phyloP scores from a whole-genome alignment of 306 rosid genomes.

The Alnus glutinosa region DNA sequence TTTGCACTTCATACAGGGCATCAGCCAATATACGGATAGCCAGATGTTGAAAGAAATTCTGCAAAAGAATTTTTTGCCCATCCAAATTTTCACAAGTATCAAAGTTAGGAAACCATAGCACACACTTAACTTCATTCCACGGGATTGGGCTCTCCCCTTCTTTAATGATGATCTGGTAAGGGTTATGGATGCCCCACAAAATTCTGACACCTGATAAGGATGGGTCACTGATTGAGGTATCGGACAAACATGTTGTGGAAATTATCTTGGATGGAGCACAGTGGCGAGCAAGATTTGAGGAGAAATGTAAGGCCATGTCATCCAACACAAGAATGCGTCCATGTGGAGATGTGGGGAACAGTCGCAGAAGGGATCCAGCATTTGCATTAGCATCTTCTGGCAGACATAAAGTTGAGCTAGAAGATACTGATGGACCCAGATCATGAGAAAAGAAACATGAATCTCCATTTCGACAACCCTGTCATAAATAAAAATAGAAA shows the following conservation, averaged over 20 bases:
- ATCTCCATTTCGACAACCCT: conserved; percentile 84
- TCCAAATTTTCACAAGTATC: conserved; percentile 51
- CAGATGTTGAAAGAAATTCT: conserved; percentile 62
- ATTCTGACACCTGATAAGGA: conserved; percentile 50
- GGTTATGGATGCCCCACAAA: conserved; percentile 71
- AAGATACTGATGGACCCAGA: conserved; percentile 38
- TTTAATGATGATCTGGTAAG: conserved; percentile 64
- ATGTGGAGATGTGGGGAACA: conserved; percentile 47
- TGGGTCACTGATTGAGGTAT: conserved; percentile 41
- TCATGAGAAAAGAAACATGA: conserved; percentile 73
- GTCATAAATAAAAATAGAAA: conserved; percentile 20
- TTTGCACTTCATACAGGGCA: conserved; percentile 46
- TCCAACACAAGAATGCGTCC: conserved; percentile 68
- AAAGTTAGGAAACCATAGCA: conserved; percentile 77
- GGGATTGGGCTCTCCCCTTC: conserved; percentile 53
- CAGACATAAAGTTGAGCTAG: conserved; percentile 36
- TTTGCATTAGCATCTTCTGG: conserved; percentile 51
- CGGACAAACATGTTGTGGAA: conserved; percentile 58
- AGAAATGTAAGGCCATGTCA: conserved; percentile 53
- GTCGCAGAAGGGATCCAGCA: conserved; percentile 46
- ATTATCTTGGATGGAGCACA: conserved; percentile 61
- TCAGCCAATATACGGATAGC: conserved; percentile 68
- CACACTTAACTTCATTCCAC: conserved; percentile 61
- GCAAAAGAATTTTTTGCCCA: conserved; percentile 42
- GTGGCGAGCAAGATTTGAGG: conserved; percentile 49